Conservation (phyloP, 192 early-diverging fungal genomes). For the Coemansia sp. region DNA sequence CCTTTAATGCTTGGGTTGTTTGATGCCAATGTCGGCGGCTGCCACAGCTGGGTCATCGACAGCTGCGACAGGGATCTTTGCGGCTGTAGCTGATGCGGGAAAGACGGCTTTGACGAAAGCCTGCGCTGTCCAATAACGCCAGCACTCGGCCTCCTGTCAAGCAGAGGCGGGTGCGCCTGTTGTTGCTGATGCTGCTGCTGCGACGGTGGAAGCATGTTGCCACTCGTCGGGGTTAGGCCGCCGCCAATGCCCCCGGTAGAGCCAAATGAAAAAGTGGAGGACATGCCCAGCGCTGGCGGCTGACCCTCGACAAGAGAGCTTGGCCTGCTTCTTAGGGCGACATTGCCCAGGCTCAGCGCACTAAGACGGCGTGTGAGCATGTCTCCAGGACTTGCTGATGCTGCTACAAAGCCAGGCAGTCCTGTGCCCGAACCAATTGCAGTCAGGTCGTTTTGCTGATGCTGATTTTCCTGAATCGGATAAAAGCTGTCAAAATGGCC, state of each 20-base stretch:
- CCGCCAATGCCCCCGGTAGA: not conserved
- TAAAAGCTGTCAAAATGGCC: slow-evolving; percentile 26
- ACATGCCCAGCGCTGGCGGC: not conserved
- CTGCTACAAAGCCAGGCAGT: slow-evolving; percentile 27
- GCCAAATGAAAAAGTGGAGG: not conserved
- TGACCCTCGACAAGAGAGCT: slow-evolving; percentile 1
- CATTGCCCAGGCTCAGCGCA: slow-evolving; percentile 26
- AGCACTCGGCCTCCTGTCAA: slow-evolving; percentile 46
- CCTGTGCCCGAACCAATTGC: slow-evolving; percentile 13
- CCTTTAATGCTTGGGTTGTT: too few species aligned
- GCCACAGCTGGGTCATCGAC: slow-evolving; percentile 37
- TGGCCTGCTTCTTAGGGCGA: slow-evolving; percentile 7
- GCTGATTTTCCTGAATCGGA: slow-evolving; percentile 12
- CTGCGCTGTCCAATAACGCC: slow-evolving; percentile 55
- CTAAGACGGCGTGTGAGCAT: slow-evolving; percentile 52
- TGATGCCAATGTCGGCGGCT: slow-evolving; percentile 32
- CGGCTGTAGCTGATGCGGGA: slow-evolving; percentile 28
- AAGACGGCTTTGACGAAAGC: slow-evolving; percentile 47
- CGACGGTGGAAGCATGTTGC: not conserved
- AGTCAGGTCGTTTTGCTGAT: slow-evolving; percentile 14
- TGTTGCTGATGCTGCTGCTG: slow-evolving; percentile 11
- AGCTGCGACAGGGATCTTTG: slow-evolving; percentile 46
- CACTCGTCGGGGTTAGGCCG: not conserved
- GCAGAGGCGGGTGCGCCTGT: slow-evolving; percentile 11
- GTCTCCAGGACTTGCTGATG: slow-evolving; percentile 30